Base-by-base conservation (phyloP, 345 rosid genomes). In the Mangifera indica region DNA sequence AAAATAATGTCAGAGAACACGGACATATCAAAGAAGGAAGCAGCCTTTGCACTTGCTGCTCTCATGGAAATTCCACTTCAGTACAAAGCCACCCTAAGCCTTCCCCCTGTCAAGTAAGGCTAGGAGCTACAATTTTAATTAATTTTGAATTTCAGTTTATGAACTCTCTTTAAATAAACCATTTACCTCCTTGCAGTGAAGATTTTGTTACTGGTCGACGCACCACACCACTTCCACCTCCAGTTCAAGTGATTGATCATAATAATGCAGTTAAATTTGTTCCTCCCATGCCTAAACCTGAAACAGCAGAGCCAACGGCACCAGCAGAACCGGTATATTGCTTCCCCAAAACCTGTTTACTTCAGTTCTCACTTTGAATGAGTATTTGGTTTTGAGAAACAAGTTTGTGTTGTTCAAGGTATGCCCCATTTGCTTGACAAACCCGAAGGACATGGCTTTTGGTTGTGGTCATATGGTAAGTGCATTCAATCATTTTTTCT, bases 11-110 rank as follows among this genome's bases (percentile, higher is more conserved):
- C 93, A 0, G 87, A 88, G 76, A 85, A 89, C 74, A 74, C 59
- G 21, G 90, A 87, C 37, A 4, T 82, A 58, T 79, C 91, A 10
- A 88, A 83, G 80, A 94, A 92, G 74, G 98, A 95, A 77, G 67
- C 97, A 66, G 91, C 89, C 15, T 95, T 95, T 58, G 99, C 99
- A 55, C 98, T 92, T 44, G 92, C 92, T 72, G 97, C 98, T 54
- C 96, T 95, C 48, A 95, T 95, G 99, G 99, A 95, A 82, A 86
- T 95, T 52, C 98, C 99, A 0, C 63, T 76, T 74, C 99, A 95
- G 76, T 95, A 87, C 84, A 90, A 84, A 80, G 98, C 98, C 51
- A 87, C 97, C 44, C 86, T 82, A 71, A 75, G 73, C 70, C 91
- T 94, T 76, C 71, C 68, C 70, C 71, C n/a, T 69, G 63, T 70